A percentile compares a stretch with the other conserved stretches of the same genome.
phyloP scores from a whole-genome alignment of 352 stramenopile genomes.

The Globisporangium cederbergense region DNA sequence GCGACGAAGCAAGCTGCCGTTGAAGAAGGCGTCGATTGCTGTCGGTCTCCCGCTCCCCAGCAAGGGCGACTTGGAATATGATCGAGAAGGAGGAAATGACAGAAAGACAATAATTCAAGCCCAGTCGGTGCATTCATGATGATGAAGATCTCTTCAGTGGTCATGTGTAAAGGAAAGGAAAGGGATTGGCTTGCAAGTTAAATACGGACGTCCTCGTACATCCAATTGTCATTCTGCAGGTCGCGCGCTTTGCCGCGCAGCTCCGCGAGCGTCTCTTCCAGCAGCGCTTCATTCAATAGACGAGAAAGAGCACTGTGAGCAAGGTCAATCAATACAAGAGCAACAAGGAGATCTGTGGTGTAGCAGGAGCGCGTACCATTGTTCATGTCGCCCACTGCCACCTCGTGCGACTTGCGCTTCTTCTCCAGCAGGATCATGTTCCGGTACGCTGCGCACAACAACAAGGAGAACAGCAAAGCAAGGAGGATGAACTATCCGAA shows the following conservation, averaged over 20 bases:
- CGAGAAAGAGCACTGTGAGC: no score
- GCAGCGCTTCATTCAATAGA: constrained; percentile 25
- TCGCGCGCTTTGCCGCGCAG: constrained; percentile 50
- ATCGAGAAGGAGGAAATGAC: background rate
- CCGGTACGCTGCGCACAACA: constrained; percentile 24
- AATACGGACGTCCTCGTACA: constrained; percentile 64
- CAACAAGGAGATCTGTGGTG: no score
- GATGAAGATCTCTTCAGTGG: background rate
- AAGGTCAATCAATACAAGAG: no score
- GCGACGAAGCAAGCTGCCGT: background rate
- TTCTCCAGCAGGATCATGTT: constrained; percentile 54
- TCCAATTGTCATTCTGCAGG: constrained; percentile 73
- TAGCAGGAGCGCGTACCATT: constrained; percentile 21
- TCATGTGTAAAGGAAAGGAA: no score
- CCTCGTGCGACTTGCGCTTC: constrained; percentile 45
- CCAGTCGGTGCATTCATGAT: background rate
- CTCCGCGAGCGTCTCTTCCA: constrained; percentile 51
- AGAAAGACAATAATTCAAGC: background rate
- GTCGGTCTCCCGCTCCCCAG: background rate
- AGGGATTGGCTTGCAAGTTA: constrained; percentile 16
- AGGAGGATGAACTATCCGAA: no score
- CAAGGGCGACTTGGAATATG: background rate
- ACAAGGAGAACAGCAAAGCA: no score
- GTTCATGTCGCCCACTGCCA: constrained; percentile 41
- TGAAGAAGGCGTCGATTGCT: background rate